Base-by-base conservation (phyloP, 2,329 filamentous ascomycete species). In the Daldinia sp. region DNA sequence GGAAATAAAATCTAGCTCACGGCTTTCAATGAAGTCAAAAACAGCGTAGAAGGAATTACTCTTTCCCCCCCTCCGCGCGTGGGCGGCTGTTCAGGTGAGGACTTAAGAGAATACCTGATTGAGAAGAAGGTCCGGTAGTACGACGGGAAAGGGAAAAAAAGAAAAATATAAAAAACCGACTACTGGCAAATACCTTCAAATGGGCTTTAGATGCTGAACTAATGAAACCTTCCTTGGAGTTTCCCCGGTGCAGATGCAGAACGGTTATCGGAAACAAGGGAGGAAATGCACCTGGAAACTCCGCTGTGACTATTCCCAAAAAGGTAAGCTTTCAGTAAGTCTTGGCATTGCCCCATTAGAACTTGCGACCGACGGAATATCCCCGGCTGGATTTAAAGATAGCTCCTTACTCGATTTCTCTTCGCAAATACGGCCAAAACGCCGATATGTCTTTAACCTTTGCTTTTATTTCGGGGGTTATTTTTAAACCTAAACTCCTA, bases 81-180 rank as follows among this genome's bases (percentile, higher is more conserved):
- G 37, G 17, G 45, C 11, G 17, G 45, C 11, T 30, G 27, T 27
- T 50, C 30, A 50, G 15, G 17, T 19, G 29, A 30, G 47, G 50
- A 68, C 59, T 67, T 70, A 72, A 68, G 65, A 66, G 15, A 54
- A 71, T 70, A 35, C 69, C 69, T 63, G 66, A 67, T 71, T 59
- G 67, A 70, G 68, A 64, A 67, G 60, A 64, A 35, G 7, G 52
- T 62, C 55, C 61, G 64, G 59, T 58, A 55, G 57, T 45, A 60
- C 62, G 59, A 27, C 23, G 27, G 34, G 37, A 47, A 39, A 56
- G 13, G 27, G 11, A 17, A 50, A 13, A 19, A 41, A 25, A 23
- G n/a, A 51, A 61, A 56, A 41, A 11, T n/a, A 54, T 32, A 43
- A 58, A 34, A 50, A 54, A 43, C n/a, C n/a, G n/a, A 51, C 21